Base-by-base conservation (phyloP, 495 filamentous ascomycete species). In the Penicillium arizonense region DNA sequence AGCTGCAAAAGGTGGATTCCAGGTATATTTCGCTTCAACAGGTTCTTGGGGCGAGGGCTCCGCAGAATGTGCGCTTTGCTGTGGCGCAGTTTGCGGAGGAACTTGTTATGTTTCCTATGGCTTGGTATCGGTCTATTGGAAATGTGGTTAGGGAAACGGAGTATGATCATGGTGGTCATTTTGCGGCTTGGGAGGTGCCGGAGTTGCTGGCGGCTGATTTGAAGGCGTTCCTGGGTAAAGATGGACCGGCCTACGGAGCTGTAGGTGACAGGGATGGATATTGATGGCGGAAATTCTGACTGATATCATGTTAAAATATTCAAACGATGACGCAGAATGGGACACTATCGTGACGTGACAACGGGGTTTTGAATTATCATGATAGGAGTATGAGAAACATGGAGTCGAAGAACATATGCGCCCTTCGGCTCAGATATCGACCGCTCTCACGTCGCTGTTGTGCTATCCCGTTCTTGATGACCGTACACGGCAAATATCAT, bases 121-220 rank as follows among this genome's bases (percentile, higher is more conserved):
- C 62, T 9, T 77, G 78, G 76, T 70, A 63, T 34, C 62, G 65
- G 16, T 43, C 59, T 6, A 63, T 76, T 41, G 79, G 73, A 16
- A 61, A 65, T 53, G 66, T 78, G 8, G 71, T 78, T n/a, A 56
- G 57, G 14, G 65, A 73, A 39, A 73, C 55, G 11, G 68, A 76
- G 53, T 70, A 69, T 64, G 67, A 73, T 11, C 44, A 52, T 5
- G 76, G 79, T 6, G 79, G 79, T 1, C 79, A 82, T 64, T 82
- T 81, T 63, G 76, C 75, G 5, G 75, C 79, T 9, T 78, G 69
- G 69, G 79, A 82, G 53, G 59, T 60, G 7, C 79, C 79, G 4
- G 67, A 79, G 34, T 46, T 69, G 32, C 50, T 81, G 28, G 75
- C 63, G 0, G 48, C 50, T 23, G 76, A 78, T 66, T 14, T 76